phyloP scores from a whole-genome alignment of 2,329 filamentous ascomycete species.

The Penicillium fuscoglaucum region DNA sequence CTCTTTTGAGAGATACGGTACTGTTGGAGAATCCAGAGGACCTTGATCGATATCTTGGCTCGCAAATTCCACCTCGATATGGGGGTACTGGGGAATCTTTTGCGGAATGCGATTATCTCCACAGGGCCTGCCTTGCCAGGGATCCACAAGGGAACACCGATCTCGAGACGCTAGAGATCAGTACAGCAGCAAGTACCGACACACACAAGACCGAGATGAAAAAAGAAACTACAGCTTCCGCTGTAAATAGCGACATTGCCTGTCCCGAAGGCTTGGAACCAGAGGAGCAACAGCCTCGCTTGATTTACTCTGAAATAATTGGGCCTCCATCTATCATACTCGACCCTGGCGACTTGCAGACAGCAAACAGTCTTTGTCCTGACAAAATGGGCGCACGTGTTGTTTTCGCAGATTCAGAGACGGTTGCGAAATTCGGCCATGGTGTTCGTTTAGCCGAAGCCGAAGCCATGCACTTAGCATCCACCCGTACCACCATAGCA shows the following conservation, averaged over 20 bases:
- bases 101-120: too few relatives aligned
- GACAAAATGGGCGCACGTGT: neutral
- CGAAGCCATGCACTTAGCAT: neutral
- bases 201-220: neutral
- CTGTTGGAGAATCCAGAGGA: too few relatives aligned
- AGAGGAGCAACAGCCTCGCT: neutral
- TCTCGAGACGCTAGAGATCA: neutral
- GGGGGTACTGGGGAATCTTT: too few relatives aligned
- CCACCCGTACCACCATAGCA: neutral
- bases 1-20: too few relatives aligned
- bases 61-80: too few relatives aligned
- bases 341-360: neutral
- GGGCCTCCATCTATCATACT: neutral
- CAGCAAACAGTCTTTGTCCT: neutral
- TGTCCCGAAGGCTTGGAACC: neutral
- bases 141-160: neutral
- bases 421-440: neutral
- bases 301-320: neutral
- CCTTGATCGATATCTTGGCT: too few relatives aligned
- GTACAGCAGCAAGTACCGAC: neutral
- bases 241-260: neutral
- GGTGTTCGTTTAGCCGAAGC: neutral
- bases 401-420: neutral
- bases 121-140: too few relatives aligned
- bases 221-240: neutral